Conservation (phyloP, 371 early-diverging fungal genomes). For the Rhizomucor miehei region DNA sequence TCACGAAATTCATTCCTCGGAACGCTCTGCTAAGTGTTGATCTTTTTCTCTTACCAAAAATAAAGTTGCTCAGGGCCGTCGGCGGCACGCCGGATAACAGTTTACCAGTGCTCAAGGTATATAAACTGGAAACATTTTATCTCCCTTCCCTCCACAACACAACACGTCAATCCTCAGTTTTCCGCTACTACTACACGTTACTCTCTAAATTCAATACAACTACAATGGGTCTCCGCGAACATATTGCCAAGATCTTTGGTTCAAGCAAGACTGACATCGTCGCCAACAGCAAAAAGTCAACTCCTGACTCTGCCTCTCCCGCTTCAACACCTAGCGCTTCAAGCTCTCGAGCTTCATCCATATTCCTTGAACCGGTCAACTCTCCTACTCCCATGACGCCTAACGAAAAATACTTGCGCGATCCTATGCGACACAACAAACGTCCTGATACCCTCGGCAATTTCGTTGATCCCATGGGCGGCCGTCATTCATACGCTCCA, state of each 20-base stretch:
- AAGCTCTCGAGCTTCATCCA: background rate
- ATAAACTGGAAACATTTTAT: background rate
- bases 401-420: constrained; percentile 24
- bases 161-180: background rate
- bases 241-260: background rate
- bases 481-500: constrained; percentile 15
- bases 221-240: background rate
- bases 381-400: background rate
- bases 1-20: no score
- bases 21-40: no score
- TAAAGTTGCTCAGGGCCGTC: background rate
- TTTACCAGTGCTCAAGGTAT: background rate
- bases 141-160: background rate
- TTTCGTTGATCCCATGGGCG: constrained; percentile 44
- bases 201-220: background rate
- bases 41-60: no score
- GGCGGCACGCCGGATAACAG: background rate
- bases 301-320: background rate
- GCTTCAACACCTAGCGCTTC: background rate
- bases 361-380: constrained; percentile 3
- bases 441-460: constrained; percentile 32
- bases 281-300: background rate
- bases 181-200: background rate
- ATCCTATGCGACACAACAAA: constrained; percentile 38
- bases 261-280: background rate